These are phyloP conservation scores for Galerina sulciceps DNA, from an alignment of 768 basidiomycete genomes.

Conservation along the genomic window DNA sequence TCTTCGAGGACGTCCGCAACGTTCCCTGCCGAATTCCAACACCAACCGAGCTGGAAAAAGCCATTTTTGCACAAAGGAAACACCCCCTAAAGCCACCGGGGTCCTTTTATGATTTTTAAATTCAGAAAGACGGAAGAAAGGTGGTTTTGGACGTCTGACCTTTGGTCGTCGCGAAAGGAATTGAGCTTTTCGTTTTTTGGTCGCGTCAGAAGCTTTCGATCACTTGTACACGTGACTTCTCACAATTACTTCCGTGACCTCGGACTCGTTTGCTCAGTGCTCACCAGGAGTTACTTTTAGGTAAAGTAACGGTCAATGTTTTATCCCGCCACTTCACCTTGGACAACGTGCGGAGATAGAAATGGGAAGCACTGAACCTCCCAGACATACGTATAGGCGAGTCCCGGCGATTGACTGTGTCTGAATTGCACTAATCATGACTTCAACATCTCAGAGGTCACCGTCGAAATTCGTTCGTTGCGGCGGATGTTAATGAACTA, in stretches of 20 bases:
- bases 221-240: background rate
- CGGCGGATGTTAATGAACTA: constrained; percentile 60
- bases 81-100: background rate
- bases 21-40: constrained; percentile 8
- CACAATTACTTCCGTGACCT: too few relatives aligned
- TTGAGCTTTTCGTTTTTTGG: background rate
- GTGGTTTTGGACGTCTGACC: too few relatives aligned
- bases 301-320: background rate
- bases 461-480: constrained; percentile 50
- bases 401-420: background rate
- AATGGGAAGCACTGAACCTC: background rate
- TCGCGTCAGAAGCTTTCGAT: background rate
- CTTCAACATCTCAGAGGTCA: constrained; percentile 29
- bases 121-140: background rate
- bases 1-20: constrained; percentile 7
- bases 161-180: constrained; percentile 1
- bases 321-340: background rate
- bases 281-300: too few relatives aligned
- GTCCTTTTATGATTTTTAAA: background rate
- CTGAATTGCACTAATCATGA: background rate
- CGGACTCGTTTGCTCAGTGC: too few relatives aligned
- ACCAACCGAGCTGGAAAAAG: constrained; percentile 7
- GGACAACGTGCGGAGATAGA: background rate
- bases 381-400: constrained; percentile 11
- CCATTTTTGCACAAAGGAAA: constrained; percentile 1